Evolutionary conservation across 2,329 filamentous ascomycete species (phyloP), one percentile per base, ranked within the genome.

Genomic region (Fusarium solani-melongenae): DNA sequence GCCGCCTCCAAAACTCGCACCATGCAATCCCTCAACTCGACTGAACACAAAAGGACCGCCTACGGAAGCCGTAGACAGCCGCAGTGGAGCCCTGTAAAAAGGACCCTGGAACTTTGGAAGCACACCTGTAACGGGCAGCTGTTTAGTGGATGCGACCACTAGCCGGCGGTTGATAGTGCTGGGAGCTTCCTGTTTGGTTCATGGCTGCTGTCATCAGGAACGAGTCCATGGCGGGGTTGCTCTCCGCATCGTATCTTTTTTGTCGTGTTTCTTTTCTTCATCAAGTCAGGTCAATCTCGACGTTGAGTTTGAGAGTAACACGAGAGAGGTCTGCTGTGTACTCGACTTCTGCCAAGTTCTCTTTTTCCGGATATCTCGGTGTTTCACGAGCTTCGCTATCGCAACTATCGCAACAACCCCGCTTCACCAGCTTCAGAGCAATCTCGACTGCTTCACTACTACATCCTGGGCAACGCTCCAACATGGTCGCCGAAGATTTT

Each of bases 401-500:
- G 31, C 56, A 34, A 29, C 27, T 4, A 46, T 60, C 64, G 31
- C 56, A 34, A 29, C 33, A 6, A 59, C 44, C 56, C 72, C 63
- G 51, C 64, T 38, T 64, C 61, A 59, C 49, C 5, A 60, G 55
- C 38, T 69, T n/a, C 5, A 63, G 58, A 70, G 38, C 57, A 22
- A 53, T 68, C 57, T 58, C 62, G n/a, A 60, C 58, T 6, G 22
- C 59, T 31, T 27, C 57, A 36, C 20, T 27, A 10, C n/a, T 8
- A 36, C 57, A 10, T 5, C 9, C 60, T 27, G 6, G 14, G 34
- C 34, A 20, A 58, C 39, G 67, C 20, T 62, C 70, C 65, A 76
- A 59, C 64, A 83, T 83, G 82, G 80, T 83, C 56, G 81, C 80
- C 61, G 65, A 84, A 75, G 82, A 86, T 74, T 88, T 86, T 75